Base-by-base conservation (phyloP, 139 green algal genomes). In the Chlamydomonas sphaeroides region DNA sequence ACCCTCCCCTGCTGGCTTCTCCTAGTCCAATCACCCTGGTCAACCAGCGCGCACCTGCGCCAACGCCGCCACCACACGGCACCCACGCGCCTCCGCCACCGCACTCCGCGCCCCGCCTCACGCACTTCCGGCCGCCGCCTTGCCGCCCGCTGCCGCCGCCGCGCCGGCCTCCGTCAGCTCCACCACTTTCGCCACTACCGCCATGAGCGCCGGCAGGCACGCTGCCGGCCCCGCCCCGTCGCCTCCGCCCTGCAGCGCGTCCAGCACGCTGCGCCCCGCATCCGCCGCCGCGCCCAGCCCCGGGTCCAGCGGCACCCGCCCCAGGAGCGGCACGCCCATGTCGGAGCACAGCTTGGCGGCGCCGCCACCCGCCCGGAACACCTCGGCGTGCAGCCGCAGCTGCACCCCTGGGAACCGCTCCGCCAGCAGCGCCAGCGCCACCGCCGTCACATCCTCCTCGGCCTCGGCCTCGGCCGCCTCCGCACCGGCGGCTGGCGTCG, bases 271-370 rank as follows among this genome's bases (percentile, higher is more conserved):
- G 25, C 83, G 35, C 8, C 95, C 95, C 59, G 90, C 84, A 57
- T 98, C 95, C 41, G 86, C 89, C 32, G 95, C 93, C 26, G 87
- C 79, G 30, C 93, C 92, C 7, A 98, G 80, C 8, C 71, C 81
- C 0, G 91, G 86, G 71, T 98, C 96, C 39, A 98, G 82, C 33
- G 96, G 96, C 57, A 99, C 89, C 0, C 86, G 79, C 0, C 97
- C 97, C 42, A 99, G 81, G 81, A 98, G 95, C n/a, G 91, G 83
- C 41, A 98, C 91, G 10, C 83, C 84, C 88, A 98, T 93, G 61
- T 92, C 78, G 0, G 81, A 14, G 51, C 93, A 94, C 93, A 99
- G 97, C 28, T 32, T 48, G 28, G 88, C 89, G 3, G 90, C 96
- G 4, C 94, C 96, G 20, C 94, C 95, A 18, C 79, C 84, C 14